Percentiles rank a stretch among this genome's conserved stretches.
Conservation (phyloP, 176 grass and related monocot species). For the Elaeis guineensis region DNA sequence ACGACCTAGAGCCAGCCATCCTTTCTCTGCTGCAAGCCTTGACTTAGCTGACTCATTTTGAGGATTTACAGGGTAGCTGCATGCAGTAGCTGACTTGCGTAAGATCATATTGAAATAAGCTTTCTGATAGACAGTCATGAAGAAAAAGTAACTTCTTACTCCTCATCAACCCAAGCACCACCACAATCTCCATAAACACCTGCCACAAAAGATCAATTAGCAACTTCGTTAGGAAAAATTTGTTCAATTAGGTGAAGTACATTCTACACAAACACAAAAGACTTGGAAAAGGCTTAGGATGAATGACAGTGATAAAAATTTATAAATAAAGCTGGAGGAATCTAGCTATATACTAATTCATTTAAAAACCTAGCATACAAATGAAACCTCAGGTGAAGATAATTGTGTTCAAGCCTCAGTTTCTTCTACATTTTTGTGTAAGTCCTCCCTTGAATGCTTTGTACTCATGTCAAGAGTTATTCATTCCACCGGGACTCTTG, state of each 20-base stretch:
- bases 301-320: no score
- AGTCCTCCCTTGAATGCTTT: no score
- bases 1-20: constrained; percentile 46
- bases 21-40: constrained; percentile 65
- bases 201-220: constrained; percentile 19
- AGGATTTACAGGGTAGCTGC: constrained; percentile 63
- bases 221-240: background rate
- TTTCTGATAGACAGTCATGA: background rate
- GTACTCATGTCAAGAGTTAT: no score
- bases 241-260: background rate
- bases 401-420: no score
- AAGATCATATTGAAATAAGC: background rate
- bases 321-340: no score
- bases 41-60: constrained; percentile 42
- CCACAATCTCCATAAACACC: constrained; percentile 94
- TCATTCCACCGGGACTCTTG: no score
- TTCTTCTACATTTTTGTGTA: no score
- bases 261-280: no score
- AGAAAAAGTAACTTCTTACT: constrained; percentile 32
- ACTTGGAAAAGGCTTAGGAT: no score
- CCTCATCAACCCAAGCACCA: constrained; percentile 64
- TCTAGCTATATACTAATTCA: no score
- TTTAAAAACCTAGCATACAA: no score
- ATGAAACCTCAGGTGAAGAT: no score
- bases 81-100: constrained; percentile 1